Conservation (phyloP, 2,329 filamentous ascomycete species). For the Emydomyces testavorans region DNA sequence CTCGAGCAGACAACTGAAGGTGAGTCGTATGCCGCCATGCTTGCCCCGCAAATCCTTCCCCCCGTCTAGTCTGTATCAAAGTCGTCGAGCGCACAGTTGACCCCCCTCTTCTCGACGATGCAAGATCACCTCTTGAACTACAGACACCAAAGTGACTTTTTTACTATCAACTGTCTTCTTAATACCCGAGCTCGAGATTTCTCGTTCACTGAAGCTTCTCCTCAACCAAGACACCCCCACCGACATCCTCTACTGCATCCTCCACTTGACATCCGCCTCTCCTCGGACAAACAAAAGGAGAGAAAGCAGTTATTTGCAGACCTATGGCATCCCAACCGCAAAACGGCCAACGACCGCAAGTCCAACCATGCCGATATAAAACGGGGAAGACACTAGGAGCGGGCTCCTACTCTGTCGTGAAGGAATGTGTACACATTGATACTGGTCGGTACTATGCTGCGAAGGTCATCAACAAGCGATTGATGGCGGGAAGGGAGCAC, state of each 20-base stretch:
- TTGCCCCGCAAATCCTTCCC: too few relatives aligned
- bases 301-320: background rate
- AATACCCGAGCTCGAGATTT: too few relatives aligned
- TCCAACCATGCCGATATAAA: conserved; percentile 96
- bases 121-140: too few relatives aligned
- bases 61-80: too few relatives aligned
- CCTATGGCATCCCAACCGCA: conserved; percentile 21
- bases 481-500: conserved; percentile 95
- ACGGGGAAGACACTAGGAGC: conserved; percentile 95
- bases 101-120: too few relatives aligned
- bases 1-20: too few relatives aligned
- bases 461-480: conserved; percentile 96
- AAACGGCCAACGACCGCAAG: conserved; percentile 43
- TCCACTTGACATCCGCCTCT: background rate
- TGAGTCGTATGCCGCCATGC: too few relatives aligned
- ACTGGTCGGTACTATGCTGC: conserved; percentile 96
- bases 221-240: too few relatives aligned
- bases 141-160: too few relatives aligned
- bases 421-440: conserved; percentile 97
- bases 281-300: background rate
- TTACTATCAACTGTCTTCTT: too few relatives aligned
- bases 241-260: background rate
- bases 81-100: too few relatives aligned
- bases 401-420: conserved; percentile 95
- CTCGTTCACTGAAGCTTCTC: background rate